These are phyloP conservation scores for Epichloe aotearoae DNA, from an alignment of 2,329 filamentous ascomycete species.

Conservation along the genomic window DNA sequence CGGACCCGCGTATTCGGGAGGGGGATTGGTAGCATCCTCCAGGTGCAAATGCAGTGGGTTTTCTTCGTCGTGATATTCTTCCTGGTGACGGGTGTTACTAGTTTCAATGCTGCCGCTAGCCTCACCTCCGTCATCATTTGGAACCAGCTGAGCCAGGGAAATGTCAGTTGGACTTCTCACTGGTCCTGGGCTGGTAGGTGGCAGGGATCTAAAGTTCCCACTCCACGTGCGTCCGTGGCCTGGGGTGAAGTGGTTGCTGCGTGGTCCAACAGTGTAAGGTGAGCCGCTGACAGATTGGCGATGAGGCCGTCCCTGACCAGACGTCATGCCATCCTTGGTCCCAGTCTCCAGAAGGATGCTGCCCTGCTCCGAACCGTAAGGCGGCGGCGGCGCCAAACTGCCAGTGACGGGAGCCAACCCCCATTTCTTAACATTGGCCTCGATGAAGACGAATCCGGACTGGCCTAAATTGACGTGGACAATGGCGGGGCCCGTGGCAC, in stretches of 20 bases:
- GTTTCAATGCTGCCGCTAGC: slow-evolving; percentile 17
- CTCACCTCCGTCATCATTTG: slow-evolving; percentile 58
- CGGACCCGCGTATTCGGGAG: slow-evolving; percentile 60
- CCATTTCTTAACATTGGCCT: slow-evolving; percentile 99
- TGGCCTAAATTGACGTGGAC: slow-evolving; percentile 98
- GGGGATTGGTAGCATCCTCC: slow-evolving; percentile 46
- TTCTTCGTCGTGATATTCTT: slow-evolving; percentile 20
- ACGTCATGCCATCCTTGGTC: slow-evolving; percentile 44
- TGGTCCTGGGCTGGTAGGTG: slow-evolving; percentile 77
- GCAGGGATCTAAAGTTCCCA: slow-evolving; percentile 61
- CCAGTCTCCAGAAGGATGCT: slow-evolving; percentile 90
- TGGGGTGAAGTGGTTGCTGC: slow-evolving; percentile 38
- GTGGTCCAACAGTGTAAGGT: slow-evolving; percentile 23
- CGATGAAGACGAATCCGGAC: slow-evolving; percentile 96
- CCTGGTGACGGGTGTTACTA: slow-evolving; percentile 12
- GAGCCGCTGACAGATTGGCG: slow-evolving; percentile 29
- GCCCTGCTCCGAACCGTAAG: slow-evolving; percentile 93
- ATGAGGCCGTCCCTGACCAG: slow-evolving; percentile 29
- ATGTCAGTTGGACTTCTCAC: slow-evolving; percentile 90
- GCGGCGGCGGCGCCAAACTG: slow-evolving; percentile 84
- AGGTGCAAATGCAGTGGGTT: slow-evolving; percentile 27
- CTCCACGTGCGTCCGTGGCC: slow-evolving; percentile 63
- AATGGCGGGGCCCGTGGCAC: slow-evolving; percentile 82
- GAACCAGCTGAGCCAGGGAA: slow-evolving; percentile 74
- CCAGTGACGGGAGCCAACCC: slow-evolving; percentile 91